Conservation (phyloP, 257 asterid species). For the Petunia axillaris region DNA sequence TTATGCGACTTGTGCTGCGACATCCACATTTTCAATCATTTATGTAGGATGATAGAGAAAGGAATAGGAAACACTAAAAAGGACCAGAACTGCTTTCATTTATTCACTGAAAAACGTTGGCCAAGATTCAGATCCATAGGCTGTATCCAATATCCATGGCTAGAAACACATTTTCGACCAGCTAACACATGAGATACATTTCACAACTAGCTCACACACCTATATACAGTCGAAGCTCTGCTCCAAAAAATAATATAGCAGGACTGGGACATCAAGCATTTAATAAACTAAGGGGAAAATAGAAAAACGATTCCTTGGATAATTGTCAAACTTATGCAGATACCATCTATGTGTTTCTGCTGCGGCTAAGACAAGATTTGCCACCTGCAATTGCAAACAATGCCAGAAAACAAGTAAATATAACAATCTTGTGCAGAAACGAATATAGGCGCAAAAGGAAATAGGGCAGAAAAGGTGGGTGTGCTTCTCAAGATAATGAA, state of each 20-base stretch:
- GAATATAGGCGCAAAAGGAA: not conserved
- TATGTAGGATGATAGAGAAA: not conserved
- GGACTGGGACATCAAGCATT: not conserved
- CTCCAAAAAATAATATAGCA: conserved; percentile 8
- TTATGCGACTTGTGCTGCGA: not conserved
- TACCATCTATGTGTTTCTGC: conserved; percentile 89
- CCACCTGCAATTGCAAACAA: conserved; percentile 56
- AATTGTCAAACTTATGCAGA: conserved; percentile 70
- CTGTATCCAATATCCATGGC: not conserved
- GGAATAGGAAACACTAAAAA: not conserved
- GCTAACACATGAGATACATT: not conserved
- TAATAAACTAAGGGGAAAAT: conserved; percentile 65
- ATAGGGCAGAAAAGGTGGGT: not conserved
- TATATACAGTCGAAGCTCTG: not conserved
- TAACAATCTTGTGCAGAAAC: not conserved
- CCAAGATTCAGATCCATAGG: not conserved
- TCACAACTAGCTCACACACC: not conserved
- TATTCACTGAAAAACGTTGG: not conserved
- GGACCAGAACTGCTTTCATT: not conserved
- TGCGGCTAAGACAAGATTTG: conserved; percentile 78
- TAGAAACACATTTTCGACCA: not conserved
- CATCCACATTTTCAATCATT: not conserved
- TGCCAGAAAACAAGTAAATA: not conserved
- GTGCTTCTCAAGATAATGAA: not conserved
- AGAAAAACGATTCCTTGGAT: conserved; percentile 68